Conservation (phyloP, 2,329 filamentous ascomycete genomes). For the Didymella segeticola region DNA sequence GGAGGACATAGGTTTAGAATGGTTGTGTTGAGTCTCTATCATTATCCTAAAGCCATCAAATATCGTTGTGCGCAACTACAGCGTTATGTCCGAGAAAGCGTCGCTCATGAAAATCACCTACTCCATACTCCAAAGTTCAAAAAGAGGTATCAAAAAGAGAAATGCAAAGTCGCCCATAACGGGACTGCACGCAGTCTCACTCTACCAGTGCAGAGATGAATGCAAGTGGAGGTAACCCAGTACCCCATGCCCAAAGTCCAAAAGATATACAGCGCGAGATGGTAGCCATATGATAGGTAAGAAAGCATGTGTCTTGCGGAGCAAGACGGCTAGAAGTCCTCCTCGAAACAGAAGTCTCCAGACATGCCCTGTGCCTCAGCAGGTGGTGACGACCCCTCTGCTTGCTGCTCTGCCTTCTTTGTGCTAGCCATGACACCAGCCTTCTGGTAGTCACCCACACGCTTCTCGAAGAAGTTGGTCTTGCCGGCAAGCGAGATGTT, state of each 20-base stretch:
- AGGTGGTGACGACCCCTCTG: constrained; percentile 51
- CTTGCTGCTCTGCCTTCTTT: constrained; percentile 68
- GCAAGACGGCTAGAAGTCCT: constrained; percentile 79
- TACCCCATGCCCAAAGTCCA: constrained; percentile 30
- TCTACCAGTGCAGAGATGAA: constrained; percentile 44
- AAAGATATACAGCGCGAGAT: constrained; percentile 37
- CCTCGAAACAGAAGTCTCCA: constrained; percentile 91
- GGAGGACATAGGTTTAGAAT: constrained; percentile 1
- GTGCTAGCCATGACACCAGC: constrained; percentile 96
- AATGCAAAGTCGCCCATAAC: constrained; percentile 1
- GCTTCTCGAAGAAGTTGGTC: constrained; percentile 99
- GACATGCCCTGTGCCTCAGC: constrained; percentile 53
- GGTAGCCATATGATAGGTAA: constrained; percentile 22
- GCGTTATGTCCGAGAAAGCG: constrained; percentile 5
- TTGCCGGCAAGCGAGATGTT: constrained; percentile 98
- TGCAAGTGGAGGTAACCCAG: constrained; percentile 29
- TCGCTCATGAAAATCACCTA: constrained; percentile 23
- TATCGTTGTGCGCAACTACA: constrained; percentile 13
- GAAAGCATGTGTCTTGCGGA: constrained; percentile 21
- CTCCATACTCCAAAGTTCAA: constrained; percentile 27
- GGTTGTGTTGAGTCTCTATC: constrained; percentile 19
- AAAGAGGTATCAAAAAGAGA: constrained; percentile 23
- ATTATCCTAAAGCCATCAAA: constrained; percentile 27
- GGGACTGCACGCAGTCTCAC: constrained; percentile 26
- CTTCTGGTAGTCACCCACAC: constrained; percentile 99